Percentiles rank a stretch among this genome's conserved stretches.
Evolutionary conservation across 345 rosid species (phyloP).

Genomic region (Eucalyptus tenuipes): DNA sequence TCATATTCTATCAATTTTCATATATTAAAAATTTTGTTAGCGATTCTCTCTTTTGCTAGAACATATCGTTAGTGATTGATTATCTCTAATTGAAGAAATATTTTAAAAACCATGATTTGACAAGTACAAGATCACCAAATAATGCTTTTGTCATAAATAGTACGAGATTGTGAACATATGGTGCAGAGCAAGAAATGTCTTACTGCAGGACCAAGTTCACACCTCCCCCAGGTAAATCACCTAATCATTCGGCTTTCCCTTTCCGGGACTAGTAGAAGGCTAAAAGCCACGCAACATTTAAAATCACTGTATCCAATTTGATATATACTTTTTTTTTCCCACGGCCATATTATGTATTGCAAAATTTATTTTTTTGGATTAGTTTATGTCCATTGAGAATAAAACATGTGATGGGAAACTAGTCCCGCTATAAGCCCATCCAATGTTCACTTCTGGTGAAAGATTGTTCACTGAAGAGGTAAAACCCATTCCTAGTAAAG

Average conservation of each 20-base stretch:
- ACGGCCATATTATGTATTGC: neutral
- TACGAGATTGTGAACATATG: neutral
- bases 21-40: neutral
- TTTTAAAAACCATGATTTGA: neutral
- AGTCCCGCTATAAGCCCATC: neutral
- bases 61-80: neutral
- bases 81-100: neutral
- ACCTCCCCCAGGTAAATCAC: neutral
- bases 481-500: neutral
- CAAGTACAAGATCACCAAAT: neutral
- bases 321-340: neutral
- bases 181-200: neutral
- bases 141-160: neutral
- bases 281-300: neutral
- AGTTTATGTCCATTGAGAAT: neutral
- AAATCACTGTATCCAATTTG: neutral
- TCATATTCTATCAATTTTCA: neutral
- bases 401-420: neutral
- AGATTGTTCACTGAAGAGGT: neutral
- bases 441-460: neutral
- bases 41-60: neutral
- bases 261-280: neutral
- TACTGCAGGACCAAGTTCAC: neutral
- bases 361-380: too few relatives aligned
- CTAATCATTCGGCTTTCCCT: neutral